Conservation (phyloP, 176 grass and related monocot species). For the Rhipidocladum racemiflorum region DNA sequence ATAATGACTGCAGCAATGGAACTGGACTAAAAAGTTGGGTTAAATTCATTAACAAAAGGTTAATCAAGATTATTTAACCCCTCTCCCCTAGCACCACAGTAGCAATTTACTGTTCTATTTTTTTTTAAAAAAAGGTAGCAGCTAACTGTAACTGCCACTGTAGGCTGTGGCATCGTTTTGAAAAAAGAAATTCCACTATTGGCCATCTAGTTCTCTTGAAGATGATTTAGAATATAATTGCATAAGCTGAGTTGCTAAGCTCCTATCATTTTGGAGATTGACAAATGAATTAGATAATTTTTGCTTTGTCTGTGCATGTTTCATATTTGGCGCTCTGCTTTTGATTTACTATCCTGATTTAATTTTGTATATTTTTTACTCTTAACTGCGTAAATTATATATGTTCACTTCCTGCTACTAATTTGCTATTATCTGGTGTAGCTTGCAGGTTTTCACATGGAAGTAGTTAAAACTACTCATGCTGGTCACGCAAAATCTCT, state of each 20-base stretch:
- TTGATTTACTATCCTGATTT: constrained; percentile 6
- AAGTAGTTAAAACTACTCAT: constrained; percentile 87
- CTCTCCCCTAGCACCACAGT: neutral
- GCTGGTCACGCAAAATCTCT: constrained; percentile 91
- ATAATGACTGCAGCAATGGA: neutral
- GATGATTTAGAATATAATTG: constrained; percentile 4
- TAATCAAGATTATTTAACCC: neutral
- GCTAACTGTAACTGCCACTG: neutral
- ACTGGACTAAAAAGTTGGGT: neutral
- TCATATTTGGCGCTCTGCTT: neutral
- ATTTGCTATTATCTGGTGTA: constrained; percentile 36
- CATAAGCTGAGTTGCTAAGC: neutral
- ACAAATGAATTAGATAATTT: neutral
- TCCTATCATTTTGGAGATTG: neutral
- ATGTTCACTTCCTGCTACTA: neutral
- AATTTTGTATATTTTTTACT: neutral
- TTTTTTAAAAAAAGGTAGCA: neutral
- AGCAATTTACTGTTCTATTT: neutral
- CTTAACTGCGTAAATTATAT: neutral
- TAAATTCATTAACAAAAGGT: neutral
- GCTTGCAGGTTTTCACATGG: constrained; percentile 98
- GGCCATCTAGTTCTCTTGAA: neutral
- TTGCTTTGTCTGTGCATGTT: neutral
- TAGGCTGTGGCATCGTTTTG: neutral
- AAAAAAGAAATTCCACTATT: neutral